Percentiles rank a stretch among this genome's conserved stretches.
Conservation (phyloP, 495 filamentous ascomycete species). For the Penicillium soppii region DNA sequence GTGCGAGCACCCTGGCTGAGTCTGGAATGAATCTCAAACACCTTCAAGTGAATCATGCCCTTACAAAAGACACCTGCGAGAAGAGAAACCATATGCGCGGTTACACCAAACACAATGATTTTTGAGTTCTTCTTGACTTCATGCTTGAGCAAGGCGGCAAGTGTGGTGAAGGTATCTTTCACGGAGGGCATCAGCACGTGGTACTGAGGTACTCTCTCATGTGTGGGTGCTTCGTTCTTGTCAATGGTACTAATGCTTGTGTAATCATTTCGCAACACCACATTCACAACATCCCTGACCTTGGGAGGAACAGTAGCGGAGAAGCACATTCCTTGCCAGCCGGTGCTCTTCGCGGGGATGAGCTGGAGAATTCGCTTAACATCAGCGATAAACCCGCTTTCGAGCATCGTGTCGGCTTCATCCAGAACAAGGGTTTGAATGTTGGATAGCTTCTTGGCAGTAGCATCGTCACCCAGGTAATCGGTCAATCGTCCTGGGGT, state of each 20-base stretch:
- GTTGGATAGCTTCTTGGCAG: constrained; percentile 42
- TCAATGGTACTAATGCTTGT: constrained; percentile 62
- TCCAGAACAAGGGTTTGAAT: constrained; percentile 63
- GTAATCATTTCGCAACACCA: constrained; percentile 56
- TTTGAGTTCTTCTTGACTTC: constrained; percentile 53
- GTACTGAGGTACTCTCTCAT: constrained; percentile 61
- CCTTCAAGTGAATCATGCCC: constrained; percentile 41
- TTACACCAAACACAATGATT: constrained; percentile 68
- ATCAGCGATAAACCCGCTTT: constrained; percentile 57
- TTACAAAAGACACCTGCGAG: constrained; percentile 48
- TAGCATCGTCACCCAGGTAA: constrained; percentile 49
- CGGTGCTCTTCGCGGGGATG: constrained; percentile 55
- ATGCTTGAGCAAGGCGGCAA: constrained; percentile 46
- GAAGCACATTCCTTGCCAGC: constrained; percentile 72
- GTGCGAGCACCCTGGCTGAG: constrained; percentile 58
- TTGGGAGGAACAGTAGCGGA: constrained; percentile 66
- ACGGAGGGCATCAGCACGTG: constrained; percentile 55
- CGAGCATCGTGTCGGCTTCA: constrained; percentile 68
- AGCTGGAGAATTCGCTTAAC: constrained; percentile 56
- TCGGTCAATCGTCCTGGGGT: constrained; percentile 65
- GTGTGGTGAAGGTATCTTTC: constrained; percentile 50
- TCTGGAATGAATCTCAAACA: constrained; percentile 61
- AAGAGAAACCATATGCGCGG: constrained; percentile 61
- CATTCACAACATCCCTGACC: constrained; percentile 58
- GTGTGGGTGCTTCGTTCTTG: constrained; percentile 57